Percentiles rank a stretch among this genome's conserved stretches.
phyloP scores from a whole-genome alignment of 495 filamentous ascomycete genomes.

The Penicillium dipodomyicola region DNA sequence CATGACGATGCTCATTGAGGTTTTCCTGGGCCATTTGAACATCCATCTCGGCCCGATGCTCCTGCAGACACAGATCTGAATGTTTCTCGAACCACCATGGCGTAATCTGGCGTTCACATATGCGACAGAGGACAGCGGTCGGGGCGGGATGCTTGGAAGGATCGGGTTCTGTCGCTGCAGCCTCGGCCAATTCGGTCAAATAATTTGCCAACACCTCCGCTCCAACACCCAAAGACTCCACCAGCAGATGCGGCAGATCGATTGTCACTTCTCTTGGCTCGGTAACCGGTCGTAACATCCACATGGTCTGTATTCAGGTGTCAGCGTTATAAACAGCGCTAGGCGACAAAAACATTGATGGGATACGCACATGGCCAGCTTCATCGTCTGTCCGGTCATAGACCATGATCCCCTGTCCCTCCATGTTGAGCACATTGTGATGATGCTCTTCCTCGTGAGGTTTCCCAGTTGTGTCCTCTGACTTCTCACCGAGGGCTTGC shows the following conservation, averaged over 20 bases:
- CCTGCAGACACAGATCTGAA: constrained; percentile 91
- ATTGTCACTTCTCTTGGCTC: constrained; percentile 89
- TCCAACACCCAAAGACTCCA: constrained; percentile 90
- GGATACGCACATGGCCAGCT: constrained; percentile 77
- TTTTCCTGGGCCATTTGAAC: constrained; percentile 93
- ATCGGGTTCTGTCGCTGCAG: constrained; percentile 83
- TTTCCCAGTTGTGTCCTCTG: constrained; percentile 35
- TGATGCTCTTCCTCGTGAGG: constrained; percentile 42
- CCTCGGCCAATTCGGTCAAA: constrained; percentile 83
- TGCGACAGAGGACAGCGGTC: constrained; percentile 86
- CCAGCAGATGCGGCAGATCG: constrained; percentile 84
- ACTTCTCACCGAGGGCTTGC: constrained; percentile 13
- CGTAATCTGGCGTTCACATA: constrained; percentile 96
- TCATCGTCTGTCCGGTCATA: constrained; percentile 82
- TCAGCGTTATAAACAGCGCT: constrained; percentile 20
- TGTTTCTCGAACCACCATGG: constrained; percentile 99
- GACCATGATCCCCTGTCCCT: constrained; percentile 97
- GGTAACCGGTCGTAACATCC: constrained; percentile 96
- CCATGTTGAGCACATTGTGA: constrained; percentile 67
- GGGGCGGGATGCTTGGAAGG: constrained; percentile 81
- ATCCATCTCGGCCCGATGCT: constrained; percentile 95
- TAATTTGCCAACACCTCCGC: constrained; percentile 94
- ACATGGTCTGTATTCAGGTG: constrained; percentile 74
- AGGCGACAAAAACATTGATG: neutral
- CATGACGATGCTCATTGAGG: constrained; percentile 87